phyloP scores from a whole-genome alignment of 1,139 yeast species.

The Scheffersomyces stambukii region DNA sequence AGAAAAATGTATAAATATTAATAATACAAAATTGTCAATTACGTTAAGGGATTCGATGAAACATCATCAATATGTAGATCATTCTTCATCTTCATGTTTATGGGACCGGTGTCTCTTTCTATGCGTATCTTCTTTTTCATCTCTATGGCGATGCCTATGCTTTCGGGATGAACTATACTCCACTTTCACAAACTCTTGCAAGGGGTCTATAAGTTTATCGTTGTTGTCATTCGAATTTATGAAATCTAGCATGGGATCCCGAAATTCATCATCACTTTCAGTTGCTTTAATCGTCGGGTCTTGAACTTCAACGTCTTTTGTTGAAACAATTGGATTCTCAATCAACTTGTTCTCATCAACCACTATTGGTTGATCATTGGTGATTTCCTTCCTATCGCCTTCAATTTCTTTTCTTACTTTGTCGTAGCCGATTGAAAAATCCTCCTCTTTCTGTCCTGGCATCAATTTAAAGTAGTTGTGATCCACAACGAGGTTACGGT shows the following conservation, averaged over 20 bases:
- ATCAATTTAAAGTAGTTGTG: constrained; percentile 65
- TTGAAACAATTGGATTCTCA: constrained; percentile 4
- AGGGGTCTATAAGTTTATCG: constrained; percentile 17
- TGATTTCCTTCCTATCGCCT: constrained; percentile 3
- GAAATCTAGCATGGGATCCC: constrained; percentile 17
- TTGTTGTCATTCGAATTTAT: constrained; percentile 5
- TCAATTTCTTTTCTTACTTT: constrained; percentile 15
- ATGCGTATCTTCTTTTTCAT: constrained; percentile 1
- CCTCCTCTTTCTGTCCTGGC: constrained; percentile 48
- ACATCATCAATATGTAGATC: background rate
- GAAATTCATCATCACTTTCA: constrained; percentile 12
- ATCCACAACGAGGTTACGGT: constrained; percentile 62
- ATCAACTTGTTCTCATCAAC: constrained; percentile 2
- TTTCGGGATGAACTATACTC: too few relatives aligned
- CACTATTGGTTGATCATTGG: background rate
- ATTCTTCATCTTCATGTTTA: background rate
- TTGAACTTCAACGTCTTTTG: constrained; percentile 11
- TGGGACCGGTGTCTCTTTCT: background rate
- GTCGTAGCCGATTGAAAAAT: constrained; percentile 32
- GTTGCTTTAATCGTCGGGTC: constrained; percentile 14
- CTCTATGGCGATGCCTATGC: constrained; percentile 4
- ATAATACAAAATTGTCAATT: background rate
- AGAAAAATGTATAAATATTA: constrained; percentile 6
- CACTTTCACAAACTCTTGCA: constrained; percentile 11
- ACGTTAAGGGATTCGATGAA: background rate